Evolutionary conservation across 768 basidiomycete genomes (phyloP), one percentile per base, ranked within the genome.

Genomic region (Tricholoma sp.): DNA sequence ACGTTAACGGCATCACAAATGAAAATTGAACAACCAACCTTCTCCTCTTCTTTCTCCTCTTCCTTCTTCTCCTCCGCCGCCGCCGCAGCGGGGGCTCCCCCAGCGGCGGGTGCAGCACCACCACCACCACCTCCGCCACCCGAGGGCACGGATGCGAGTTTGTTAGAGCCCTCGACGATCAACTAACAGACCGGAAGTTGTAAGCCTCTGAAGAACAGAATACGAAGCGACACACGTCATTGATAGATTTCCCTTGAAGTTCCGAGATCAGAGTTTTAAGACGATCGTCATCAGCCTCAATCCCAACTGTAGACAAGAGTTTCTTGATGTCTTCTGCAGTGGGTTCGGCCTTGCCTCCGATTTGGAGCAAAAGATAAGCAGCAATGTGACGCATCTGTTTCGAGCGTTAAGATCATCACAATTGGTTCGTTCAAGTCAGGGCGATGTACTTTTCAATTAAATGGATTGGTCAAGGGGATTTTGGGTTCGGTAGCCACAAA

Each of bases 121-220:
- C 80, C 75, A 55, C 79, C 80, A 65, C 76, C 89, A 65, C 73
- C 94, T 37, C 78, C 89, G 69, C 94, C 95, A 63, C 95, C 96
- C 60, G 96, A 95, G 58, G 97, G 96, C 69, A 91, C 97, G 68
- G 97, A 98, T 56, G 96, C 85, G 67, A 99, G 91, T 77, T 98
- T 98, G 72, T 83, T 73, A 41, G 88, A 88, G 55, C 97, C 97
- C 73, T 93, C 91, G 64, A 86, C 83, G 73, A 99, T 98, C 79
- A 98, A 76, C 89, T 92, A 61, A 9, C 47, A 50, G 31, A 54
- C 19, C 47, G 7, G 6, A 54, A n/a, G 29, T 14, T 56, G 46
- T 63, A 34, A 66, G 55, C 29, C 11, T 4, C 49, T 39, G 34
- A 32, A 37, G 22, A 31, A 7, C 29, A 5, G 19, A 21, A 11